These are phyloP conservation scores for Rhodotorula sp. DNA, from an alignment of 1,284 basidiomycete species.

Conservation along the genomic window DNA sequence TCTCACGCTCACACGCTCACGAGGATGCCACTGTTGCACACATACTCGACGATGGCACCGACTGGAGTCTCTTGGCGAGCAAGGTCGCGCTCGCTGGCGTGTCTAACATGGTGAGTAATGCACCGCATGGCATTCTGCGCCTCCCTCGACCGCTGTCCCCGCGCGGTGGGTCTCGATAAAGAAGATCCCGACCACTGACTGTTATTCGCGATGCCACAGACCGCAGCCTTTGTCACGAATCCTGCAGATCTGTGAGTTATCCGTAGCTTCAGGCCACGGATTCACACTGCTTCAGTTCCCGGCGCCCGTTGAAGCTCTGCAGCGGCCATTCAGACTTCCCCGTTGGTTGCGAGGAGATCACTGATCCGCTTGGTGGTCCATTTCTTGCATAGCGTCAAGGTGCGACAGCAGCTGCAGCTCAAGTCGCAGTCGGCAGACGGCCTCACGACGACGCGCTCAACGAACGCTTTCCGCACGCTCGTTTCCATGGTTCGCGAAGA, in stretches of 20 bases:
- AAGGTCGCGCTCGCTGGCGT: constrained; percentile 34
- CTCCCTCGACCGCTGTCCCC: neutral
- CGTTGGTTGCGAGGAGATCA: neutral
- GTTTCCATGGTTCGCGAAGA: constrained; percentile 40
- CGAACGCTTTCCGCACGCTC: constrained; percentile 37
- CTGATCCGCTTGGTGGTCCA: neutral
- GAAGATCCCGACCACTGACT: neutral
- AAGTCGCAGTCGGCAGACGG: constrained; percentile 4
- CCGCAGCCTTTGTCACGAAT: constrained; percentile 31
- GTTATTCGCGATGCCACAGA: neutral
- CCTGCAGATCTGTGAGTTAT: constrained; percentile 31
- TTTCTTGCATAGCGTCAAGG: constrained; percentile 31
- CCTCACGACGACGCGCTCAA: constrained; percentile 17
- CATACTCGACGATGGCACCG: neutral
- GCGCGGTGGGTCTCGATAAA: neutral
- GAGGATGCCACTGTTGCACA: neutral
- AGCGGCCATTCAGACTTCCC: neutral
- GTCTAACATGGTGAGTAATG: constrained; percentile 28
- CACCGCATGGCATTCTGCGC: neutral
- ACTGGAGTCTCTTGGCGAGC: constrained; percentile 2
- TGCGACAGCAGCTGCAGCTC: constrained; percentile 44
- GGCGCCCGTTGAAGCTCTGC: neutral
- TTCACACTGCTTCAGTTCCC: neutral
- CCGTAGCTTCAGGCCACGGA: too few species aligned
- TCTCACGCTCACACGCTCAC: too few species aligned